Evolutionary conservation across 371 early-diverging fungal species (phyloP).

Genomic region (Mortierella sp.): DNA sequence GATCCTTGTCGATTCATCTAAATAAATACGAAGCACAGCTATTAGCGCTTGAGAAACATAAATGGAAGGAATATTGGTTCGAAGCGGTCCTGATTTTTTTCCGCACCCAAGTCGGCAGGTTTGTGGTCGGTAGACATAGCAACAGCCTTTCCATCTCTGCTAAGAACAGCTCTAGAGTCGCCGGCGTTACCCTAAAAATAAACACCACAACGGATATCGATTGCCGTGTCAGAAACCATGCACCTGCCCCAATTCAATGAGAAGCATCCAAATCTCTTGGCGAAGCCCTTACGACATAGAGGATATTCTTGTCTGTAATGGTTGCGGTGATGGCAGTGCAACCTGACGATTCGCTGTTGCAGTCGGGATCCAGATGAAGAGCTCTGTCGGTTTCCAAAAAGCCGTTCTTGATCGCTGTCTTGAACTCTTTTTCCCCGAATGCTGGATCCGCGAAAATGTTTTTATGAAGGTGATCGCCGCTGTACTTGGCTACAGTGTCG

Average conservation of each 20-base stretch:
- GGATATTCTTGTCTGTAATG: conserved; percentile 76
- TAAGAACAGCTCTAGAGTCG: conserved; percentile 93
- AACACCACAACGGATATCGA: not conserved
- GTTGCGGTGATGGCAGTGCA: conserved; percentile 93
- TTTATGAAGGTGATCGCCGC: conserved; percentile 79
- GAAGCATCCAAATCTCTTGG: not conserved
- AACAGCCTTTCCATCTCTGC: conserved; percentile 79
- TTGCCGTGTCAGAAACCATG: not conserved
- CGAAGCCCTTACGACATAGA: conserved; percentile 57
- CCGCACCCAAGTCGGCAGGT: conserved; percentile 78
- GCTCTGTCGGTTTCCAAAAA: conserved; percentile 86
- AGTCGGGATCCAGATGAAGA: conserved; percentile 80
- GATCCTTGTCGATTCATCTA: conserved; percentile 87
- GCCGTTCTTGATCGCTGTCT: conserved; percentile 78
- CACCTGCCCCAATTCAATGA: not conserved
- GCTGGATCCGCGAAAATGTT: conserved; percentile 72
- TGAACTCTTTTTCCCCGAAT: conserved; percentile 73
- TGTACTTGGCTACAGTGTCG: conserved; percentile 83
- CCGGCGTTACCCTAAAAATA: conserved; percentile 88
- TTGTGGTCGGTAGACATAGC: conserved; percentile 95
- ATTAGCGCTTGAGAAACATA: not conserved
- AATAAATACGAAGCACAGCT: not conserved
- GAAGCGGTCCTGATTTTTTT: not conserved
- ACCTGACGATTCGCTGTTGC: conserved; percentile 85
- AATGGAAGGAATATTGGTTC: no score